Conservation (phyloP, 2,329 filamentous ascomycete species). For the Tolypocladium ophioglossoides region DNA sequence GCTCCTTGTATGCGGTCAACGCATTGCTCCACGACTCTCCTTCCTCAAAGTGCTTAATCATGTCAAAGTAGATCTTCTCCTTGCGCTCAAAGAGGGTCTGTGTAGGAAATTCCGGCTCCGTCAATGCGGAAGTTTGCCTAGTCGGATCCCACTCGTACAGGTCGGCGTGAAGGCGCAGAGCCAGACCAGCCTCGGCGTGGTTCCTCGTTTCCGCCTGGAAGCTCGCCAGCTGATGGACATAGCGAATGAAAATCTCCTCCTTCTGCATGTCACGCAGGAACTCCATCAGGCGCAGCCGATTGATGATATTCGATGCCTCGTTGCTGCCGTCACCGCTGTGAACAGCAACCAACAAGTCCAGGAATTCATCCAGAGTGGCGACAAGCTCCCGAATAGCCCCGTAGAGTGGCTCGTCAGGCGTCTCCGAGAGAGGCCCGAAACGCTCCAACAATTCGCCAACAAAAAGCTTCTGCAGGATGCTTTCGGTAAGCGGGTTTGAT, state of each 20-base stretch:
- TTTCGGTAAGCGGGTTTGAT: conserved; percentile 76
- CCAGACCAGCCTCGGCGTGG: conserved; percentile 78
- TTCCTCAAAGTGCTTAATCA: conserved; percentile 91
- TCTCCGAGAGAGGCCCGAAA: conserved; percentile 60
- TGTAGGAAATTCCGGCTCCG: conserved; percentile 66
- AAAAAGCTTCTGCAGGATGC: conserved; percentile 84
- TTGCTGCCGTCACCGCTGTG: conserved; percentile 64
- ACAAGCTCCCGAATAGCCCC: conserved; percentile 69
- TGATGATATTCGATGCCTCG: conserved; percentile 75
- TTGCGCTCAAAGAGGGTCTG: conserved; percentile 89
- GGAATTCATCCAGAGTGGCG: conserved; percentile 75
- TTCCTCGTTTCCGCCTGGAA: conserved; percentile 69
- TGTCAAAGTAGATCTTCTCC: conserved; percentile 83
- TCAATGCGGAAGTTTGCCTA: conserved; percentile 51
- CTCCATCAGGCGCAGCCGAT: conserved; percentile 85
- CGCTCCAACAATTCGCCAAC: conserved; percentile 73
- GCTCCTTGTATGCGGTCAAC: conserved; percentile 77
- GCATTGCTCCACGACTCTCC: conserved; percentile 91
- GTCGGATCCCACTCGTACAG: conserved; percentile 84
- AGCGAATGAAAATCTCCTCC: conserved; percentile 91
- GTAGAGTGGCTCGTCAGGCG: conserved; percentile 63
- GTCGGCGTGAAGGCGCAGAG: conserved; percentile 82
- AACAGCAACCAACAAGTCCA: conserved; percentile 84
- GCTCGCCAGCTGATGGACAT: conserved; percentile 81
- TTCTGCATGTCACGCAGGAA: conserved; percentile 95